Evolutionary conservation across 2,329 filamentous ascomycete genomes (phyloP), one percentile per base, ranked within the genome.

Genomic region (Rutstroemia sp.): DNA sequence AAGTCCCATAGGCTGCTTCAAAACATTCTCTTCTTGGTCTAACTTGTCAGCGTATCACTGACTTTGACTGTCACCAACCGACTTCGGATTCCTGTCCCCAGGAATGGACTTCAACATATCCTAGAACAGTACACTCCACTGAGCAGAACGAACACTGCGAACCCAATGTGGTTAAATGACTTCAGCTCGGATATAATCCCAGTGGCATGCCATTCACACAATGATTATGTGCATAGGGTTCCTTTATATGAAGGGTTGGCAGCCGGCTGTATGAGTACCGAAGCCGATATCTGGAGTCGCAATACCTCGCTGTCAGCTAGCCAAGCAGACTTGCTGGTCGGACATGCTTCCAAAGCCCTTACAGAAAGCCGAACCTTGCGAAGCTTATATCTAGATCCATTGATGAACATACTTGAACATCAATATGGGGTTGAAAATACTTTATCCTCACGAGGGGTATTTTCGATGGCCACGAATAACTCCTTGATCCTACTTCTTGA

Each of bases 351-450:
- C 52, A 73, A 71, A 7, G 77, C 80, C 16, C 69, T 85, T 14
- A 81, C 77, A 8, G 62, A 71, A 27, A 70, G 71, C 30, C 75
- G 81, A 30, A 85, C 81, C 2, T 72, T 85, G 4, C 70, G 77
- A 51, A 76, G 75, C 2, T 73, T 85, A 37, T 85, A 85, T 65
- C 75, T 85, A 61, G 72, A 80, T 49, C 82, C 81, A 3, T 79
- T 86, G 55, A 70, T 83, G 27, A 71, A 75, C 56, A 79, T 80
- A 0, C 70, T 86, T 10, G 69, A 74, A 42, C 75, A 75, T n/a
- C 77, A 82, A 63, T 86, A 66, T 44, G 58, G 56, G 19, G 27
- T 4, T 3, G 5, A 59, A 12, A 8, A 18, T 12, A 2, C 16
- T 12, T 50, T 23, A 4, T 23, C 21, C 21, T 4, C 34, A 23